Base-by-base conservation (phyloP, 768 basidiomycete species). In the Mycena indigotica region DNA sequence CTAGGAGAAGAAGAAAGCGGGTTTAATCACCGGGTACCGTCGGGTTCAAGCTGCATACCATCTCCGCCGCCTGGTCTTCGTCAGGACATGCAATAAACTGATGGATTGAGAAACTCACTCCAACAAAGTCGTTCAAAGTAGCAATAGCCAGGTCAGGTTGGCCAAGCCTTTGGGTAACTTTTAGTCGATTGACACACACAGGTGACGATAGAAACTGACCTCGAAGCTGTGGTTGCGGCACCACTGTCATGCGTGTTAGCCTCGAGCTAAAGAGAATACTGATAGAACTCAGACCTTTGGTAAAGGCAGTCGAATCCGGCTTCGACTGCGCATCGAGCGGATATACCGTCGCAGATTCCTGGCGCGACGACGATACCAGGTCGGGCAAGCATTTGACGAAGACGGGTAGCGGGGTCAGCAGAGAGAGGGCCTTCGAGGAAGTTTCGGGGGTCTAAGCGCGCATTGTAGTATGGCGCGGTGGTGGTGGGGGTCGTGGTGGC, bases 81-180 rank as follows among this genome's bases (percentile, higher is more conserved):
- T 10, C 45, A 50, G 61, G 28, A 19, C 25, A 26, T 21, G 19
- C 12, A 28, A 5, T 13, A 17, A 35, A 53, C 45, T 23, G 28
- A 8, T 46, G 55, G 45, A 44, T 19, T n/a, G 52, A n/a, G 41
- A 13, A 12, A 65, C 57, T 58, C 60, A 82, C 83, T 68, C 80
- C 81, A 23, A 86, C 87, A 58, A 91, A 91, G 65, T 91, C 89
- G 62, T 89, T 89, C 65, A 89, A 66, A 25, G 88, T 89, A 3
- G 89, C 87, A 62, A 91, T 88, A 24, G 87, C 89, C 39, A 91
- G 76, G 69, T 91, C 89, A n/a, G 89, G 88, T 66, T 85, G 84
- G 17, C 89, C 89, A 23, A 91, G 77, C 17, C 88, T 44, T 35
- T 8, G 41, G 8, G n/a, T 21, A 19, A 19, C n/a, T n/a, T n/a